A percentile compares a stretch with the other conserved stretches of the same genome.
Evolutionary conservation across 1,284 basidiomycete species (phyloP).

Genomic region (Laetiporus sulphureus): DNA sequence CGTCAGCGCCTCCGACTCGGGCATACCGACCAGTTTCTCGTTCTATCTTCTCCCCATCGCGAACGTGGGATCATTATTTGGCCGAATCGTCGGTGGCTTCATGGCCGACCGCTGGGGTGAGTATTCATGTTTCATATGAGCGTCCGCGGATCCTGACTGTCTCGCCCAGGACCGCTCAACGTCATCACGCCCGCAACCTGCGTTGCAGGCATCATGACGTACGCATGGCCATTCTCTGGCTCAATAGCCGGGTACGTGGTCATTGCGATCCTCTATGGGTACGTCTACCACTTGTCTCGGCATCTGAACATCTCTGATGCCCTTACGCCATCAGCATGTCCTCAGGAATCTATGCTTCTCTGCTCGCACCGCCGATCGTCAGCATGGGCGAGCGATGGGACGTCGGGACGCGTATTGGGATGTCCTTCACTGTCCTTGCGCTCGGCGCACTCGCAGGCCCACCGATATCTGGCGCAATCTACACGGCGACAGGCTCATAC

Average conservation of each 20-base stretch:
- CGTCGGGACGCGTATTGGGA: conserved; percentile 52
- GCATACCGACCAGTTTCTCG: conserved; percentile 30
- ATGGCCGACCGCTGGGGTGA: conserved; percentile 34
- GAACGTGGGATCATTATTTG: conserved; percentile 36
- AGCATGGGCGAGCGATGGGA: conserved; percentile 53
- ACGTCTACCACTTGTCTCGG: conserved; percentile 8
- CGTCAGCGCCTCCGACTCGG: conserved; percentile 31
- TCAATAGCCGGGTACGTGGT: conserved; percentile 33
- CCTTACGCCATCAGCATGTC: conserved; percentile 30
- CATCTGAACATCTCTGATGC: background rate
- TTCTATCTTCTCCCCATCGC: conserved; percentile 43
- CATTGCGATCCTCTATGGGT: conserved; percentile 50
- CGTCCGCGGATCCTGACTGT: no score
- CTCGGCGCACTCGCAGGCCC: conserved; percentile 45
- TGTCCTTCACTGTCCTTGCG: conserved; percentile 45
- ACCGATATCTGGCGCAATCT: conserved; percentile 54
- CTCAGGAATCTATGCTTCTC: conserved; percentile 50
- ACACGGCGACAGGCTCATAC: conserved; percentile 36
- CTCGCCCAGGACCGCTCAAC: conserved; percentile 40
- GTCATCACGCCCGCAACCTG: conserved; percentile 48
- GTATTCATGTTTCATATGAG: no score
- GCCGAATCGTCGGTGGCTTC: conserved; percentile 34
- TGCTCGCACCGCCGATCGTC: conserved; percentile 49
- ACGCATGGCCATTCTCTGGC: conserved; percentile 50
- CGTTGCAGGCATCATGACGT: conserved; percentile 44